Percentiles rank a stretch among this genome's conserved stretches.
Conservation (phyloP, 306 rosid species). For the Dicorynia guianensis region DNA sequence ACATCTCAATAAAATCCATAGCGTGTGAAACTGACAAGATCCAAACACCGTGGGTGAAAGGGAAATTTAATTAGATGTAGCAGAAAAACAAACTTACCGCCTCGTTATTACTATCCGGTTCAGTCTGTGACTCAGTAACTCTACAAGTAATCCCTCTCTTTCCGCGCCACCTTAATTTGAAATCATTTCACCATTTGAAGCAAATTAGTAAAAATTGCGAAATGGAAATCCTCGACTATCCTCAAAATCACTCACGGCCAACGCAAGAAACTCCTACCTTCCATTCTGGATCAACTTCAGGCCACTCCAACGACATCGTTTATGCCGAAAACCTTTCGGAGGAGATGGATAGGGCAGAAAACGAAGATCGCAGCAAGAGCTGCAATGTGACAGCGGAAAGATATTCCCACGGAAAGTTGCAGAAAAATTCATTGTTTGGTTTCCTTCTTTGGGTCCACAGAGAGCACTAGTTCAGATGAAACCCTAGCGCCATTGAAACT, state of each 20-base stretch:
- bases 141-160: conserved; percentile 67
- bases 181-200: conserved; percentile 26
- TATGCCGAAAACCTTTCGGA: conserved; percentile 38
- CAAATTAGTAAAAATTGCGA: conserved; percentile 11
- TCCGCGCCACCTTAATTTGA: conserved; percentile 37
- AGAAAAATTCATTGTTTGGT: conserved; percentile 58
- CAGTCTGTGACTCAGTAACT: conserved; percentile 60
- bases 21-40: background rate
- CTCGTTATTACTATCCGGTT: conserved; percentile 63
- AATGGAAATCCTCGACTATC: background rate
- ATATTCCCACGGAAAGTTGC: conserved; percentile 64
- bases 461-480: conserved; percentile 50
- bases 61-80: conserved; percentile 14
- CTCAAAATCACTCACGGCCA: conserved; percentile 4
- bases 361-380: conserved; percentile 72
- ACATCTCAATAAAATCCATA: background rate
- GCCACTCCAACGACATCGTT: conserved; percentile 41
- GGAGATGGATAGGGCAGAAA: conserved; percentile 53
- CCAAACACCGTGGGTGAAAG: background rate
- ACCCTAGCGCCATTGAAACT: conserved; percentile 62
- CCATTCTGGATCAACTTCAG: conserved; percentile 48
- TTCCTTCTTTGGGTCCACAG: conserved; percentile 15
- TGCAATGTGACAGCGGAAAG: conserved; percentile 61
- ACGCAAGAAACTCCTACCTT: conserved; percentile 47
- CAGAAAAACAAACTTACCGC: conserved; percentile 57